Evolutionary conservation across 345 rosid species (phyloP), one percentile per base, ranked within the genome.

Genomic region (Toxicodendron radicans): DNA sequence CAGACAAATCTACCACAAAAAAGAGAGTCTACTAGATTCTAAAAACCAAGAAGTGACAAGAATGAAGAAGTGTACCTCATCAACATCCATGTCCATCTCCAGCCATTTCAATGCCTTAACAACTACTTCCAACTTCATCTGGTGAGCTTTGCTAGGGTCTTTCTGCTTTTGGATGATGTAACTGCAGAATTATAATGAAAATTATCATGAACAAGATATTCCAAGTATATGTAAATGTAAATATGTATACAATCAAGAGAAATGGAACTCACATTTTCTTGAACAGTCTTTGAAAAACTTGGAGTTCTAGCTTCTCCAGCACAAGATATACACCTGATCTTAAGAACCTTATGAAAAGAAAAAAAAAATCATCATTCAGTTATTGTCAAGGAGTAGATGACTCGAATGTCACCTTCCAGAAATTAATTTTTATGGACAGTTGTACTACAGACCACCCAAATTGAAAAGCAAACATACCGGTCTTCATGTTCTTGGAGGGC

Each of bases 261-360:
- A 2, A 24, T 12, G 41, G 56, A 35, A 51, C 93, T 85, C 84
- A 90, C 98, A 95, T 95, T 90, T 95, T 95, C 84, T 91, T 93
- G 32, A 93, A 76, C 79, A 93, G 77, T 88, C 98, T 87, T 78
- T 95, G 97, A 87, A 91, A 93, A 71, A 93, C 97, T 85, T 95
- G 99, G 58, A 93, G 98, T 85, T 95, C 99, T 32, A 95, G 92
- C 90, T 91, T 93, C 88, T 95, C 99, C 27, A 95, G 85, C 43
- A 93, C 99, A 61, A 95, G 98, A 78, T 90, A 93, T 72, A 93
- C 98, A 4, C 99, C 99, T 0, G 99, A 95, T 77, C 99, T 87
- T 76, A 95, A 85, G 81, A 93, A 90, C 84, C 98, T 93, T 78
- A 72, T 1, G 3, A 63, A 64, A 41, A 8, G 46, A 63, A 68